Evolutionary conservation across 257 asterid genomes (phyloP).

Genomic region (Jasminum sambac): DNA sequence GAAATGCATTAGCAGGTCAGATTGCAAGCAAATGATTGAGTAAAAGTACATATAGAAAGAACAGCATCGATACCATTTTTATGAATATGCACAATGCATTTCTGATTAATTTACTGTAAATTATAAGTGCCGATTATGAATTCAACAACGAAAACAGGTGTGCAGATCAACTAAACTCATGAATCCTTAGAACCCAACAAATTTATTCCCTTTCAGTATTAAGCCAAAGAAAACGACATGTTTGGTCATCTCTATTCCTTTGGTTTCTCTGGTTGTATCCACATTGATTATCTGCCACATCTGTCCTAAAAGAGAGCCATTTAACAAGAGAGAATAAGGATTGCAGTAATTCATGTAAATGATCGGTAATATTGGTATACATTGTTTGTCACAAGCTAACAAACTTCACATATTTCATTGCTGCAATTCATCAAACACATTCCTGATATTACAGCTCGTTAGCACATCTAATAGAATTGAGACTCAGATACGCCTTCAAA

Average conservation of each 20-base stretch:
- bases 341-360: background rate
- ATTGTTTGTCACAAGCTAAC: background rate
- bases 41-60: conserved; percentile 1
- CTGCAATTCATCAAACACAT: background rate
- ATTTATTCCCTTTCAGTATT: too few relatives aligned
- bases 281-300: too few relatives aligned
- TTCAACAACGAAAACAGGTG: too few relatives aligned
- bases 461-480: background rate
- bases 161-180: too few relatives aligned
- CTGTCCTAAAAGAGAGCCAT: too few relatives aligned
- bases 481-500: background rate
- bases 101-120: too few relatives aligned
- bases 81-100: background rate
- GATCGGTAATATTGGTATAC: background rate
- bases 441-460: background rate
- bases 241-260: too few relatives aligned
- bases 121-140: background rate
- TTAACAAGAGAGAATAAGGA: too few relatives aligned
- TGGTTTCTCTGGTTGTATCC: too few relatives aligned
- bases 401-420: background rate
- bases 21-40: background rate
- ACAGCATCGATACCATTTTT: background rate
- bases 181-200: too few relatives aligned
- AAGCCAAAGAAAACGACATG: too few relatives aligned
- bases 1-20: conserved; percentile 13